Evolutionary conservation across 176 grass and related monocot genomes (phyloP), one percentile per base, ranked within the genome.

Genomic region (Cenchrus americanus): DNA sequence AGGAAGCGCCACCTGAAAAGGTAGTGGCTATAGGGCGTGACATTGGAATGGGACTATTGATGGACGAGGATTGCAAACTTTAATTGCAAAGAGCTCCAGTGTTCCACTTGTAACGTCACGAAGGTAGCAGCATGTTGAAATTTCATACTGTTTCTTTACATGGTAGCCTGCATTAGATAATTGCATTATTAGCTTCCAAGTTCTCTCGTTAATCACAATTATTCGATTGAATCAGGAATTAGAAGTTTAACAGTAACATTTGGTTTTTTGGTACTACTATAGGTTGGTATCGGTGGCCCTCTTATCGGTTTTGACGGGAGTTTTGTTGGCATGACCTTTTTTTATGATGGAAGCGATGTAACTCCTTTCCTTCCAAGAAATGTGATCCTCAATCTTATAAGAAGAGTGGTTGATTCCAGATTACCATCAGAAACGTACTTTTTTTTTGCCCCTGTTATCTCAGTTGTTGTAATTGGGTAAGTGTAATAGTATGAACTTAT

Each of bases 1-100:
- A 0, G 71, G 1, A 69, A 44, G 4, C 18, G 50, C 23, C 48
- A 26, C 17, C 32, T 15, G 0, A 1, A 50, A 37, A 43, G 17
- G 64, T 78, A 70, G 24, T 85, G 50, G 74, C 65, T 18, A 11
- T 85, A 47, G 83, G 74, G 19, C 64, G 74, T 69, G 64, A 85
- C 1, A 0, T 8, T 78, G 8, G 0, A 12, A 0, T 18, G 22
- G 83, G 74, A 69, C 26, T 70, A 37, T 78, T 85, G 59, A 78
- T 85, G 74, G 74, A 49, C 5, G 15, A 50, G 64, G 41, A 37
- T 37, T 37, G 2, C 43, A 49, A 70, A 70, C 74, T 85, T 85
- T 71, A 42, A 62, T 13, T 78, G 75, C 53, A 40, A 50, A 78
- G 75, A 78, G 48, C 42, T 78, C 61, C 57, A 18, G 26, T 4